Evolutionary conservation across 1,139 yeast species (phyloP).

Genomic region (Debaryomyces udenii): DNA sequence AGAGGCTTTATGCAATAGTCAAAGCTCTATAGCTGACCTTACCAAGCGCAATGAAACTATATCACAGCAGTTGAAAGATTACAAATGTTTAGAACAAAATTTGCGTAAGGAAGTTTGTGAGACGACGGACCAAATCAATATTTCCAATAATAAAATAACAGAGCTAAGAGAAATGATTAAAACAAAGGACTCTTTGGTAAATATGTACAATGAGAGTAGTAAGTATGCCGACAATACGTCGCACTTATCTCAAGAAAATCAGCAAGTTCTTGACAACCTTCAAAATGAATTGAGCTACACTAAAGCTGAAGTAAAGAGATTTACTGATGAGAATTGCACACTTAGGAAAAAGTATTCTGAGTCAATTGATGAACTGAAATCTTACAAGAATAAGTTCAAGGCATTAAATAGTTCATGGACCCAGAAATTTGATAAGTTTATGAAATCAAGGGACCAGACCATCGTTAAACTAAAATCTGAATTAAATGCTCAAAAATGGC

Average conservation of each 20-base stretch:
- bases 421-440: constrained; percentile 7
- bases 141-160: background rate
- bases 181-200: background rate
- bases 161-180: background rate
- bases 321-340: constrained; percentile 6
- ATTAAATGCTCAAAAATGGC: constrained; percentile 1
- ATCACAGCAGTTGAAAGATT: no score
- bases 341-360: constrained; percentile 1
- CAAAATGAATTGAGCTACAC: background rate
- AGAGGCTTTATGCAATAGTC: no score
- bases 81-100: no score
- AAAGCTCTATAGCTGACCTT: no score
- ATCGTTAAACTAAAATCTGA: constrained; percentile 6
- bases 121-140: background rate
- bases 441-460: constrained; percentile 9
- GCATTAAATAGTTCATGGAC: constrained; percentile 7
- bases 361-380: constrained; percentile 7
- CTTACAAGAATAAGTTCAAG: constrained; percentile 4
- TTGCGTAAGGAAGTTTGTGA: no score
- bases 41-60: no score
- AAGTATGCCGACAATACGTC: background rate
- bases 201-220: background rate
- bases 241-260: background rate
- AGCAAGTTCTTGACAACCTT: constrained; percentile 1
- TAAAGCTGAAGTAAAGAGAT: background rate